phyloP scores from a whole-genome alignment of 768 basidiomycete species.

The Tylopilus sp. region DNA sequence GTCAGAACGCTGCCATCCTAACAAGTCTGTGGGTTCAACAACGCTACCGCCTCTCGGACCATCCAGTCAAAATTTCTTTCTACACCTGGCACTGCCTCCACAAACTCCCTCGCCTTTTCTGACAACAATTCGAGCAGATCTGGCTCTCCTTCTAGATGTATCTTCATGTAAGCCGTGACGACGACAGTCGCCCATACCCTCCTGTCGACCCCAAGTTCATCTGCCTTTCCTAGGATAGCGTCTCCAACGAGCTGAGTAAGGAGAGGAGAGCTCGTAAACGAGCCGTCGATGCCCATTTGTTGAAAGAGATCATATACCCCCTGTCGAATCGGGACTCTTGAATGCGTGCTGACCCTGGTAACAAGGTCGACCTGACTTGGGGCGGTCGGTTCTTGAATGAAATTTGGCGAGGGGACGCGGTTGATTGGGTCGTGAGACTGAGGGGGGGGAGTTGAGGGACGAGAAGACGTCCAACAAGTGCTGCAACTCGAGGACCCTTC shows the following conservation, averaged over 20 bases:
- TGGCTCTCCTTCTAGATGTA: conserved; percentile 31
- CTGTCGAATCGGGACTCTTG: conserved; percentile 8
- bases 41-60: conserved; percentile 12
- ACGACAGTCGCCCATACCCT: conserved; percentile 49
- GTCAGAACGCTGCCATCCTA: not conserved
- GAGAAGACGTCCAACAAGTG: conserved; percentile 32
- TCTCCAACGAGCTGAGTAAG: conserved; percentile 38
- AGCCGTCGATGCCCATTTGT: conserved; percentile 46
- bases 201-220: conserved; percentile 29
- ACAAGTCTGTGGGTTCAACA: not conserved
- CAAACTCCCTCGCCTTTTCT: conserved; percentile 41
- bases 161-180: conserved; percentile 44
- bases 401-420: conserved; percentile 35
- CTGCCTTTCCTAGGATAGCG: conserved; percentile 30
- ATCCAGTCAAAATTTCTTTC: conserved; percentile 16
- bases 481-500: conserved; percentile 33
- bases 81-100: conserved; percentile 14
- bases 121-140: conserved; percentile 42
- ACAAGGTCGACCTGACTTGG: not conserved
- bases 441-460: conserved; percentile 20
- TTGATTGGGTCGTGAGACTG: conserved; percentile 25
- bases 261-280: conserved; percentile 36
- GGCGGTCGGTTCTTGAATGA: not conserved
- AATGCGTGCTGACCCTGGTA: not conserved
- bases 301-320: conserved; percentile 37